phyloP scores from a whole-genome alignment of 495 filamentous ascomycete genomes.

The Pyrenopolyporus hunteri region DNA sequence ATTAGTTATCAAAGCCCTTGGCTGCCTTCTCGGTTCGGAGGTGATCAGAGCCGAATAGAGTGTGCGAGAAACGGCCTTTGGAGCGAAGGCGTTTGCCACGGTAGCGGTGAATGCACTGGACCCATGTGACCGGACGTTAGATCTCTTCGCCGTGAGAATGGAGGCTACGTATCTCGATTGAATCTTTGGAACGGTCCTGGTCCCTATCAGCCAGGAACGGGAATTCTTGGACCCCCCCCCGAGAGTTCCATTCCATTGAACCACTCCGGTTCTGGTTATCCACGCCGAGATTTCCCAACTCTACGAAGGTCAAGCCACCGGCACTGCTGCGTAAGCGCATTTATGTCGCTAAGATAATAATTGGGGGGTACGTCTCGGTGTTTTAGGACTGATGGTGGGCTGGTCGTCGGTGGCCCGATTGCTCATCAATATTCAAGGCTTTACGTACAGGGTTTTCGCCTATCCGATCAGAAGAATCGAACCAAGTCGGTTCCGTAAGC shows the following conservation, averaged over 20 bases:
- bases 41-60: background rate
- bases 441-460: background rate
- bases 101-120: constrained; percentile 8
- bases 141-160: background rate
- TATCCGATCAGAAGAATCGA: background rate
- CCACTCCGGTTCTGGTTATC: too few species aligned
- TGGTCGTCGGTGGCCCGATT: background rate
- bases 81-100: constrained; percentile 16
- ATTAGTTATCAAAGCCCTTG: background rate
- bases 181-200: background rate
- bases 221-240: too few species aligned
- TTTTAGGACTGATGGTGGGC: background rate
- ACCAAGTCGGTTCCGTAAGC: too few species aligned
- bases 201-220: too few species aligned
- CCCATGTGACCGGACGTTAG: background rate
- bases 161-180: background rate
- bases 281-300: too few species aligned
- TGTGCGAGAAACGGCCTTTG: background rate
- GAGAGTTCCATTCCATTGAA: too few species aligned
- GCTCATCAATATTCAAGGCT: background rate
- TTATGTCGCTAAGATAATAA: background rate
- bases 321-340: background rate
- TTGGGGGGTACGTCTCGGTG: background rate
- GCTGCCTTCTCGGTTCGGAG: constrained; percentile 6
- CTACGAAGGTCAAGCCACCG: too few species aligned